Evolutionary conservation across 1,284 basidiomycete species (phyloP).

Genomic region (Mycena citricolor): DNA sequence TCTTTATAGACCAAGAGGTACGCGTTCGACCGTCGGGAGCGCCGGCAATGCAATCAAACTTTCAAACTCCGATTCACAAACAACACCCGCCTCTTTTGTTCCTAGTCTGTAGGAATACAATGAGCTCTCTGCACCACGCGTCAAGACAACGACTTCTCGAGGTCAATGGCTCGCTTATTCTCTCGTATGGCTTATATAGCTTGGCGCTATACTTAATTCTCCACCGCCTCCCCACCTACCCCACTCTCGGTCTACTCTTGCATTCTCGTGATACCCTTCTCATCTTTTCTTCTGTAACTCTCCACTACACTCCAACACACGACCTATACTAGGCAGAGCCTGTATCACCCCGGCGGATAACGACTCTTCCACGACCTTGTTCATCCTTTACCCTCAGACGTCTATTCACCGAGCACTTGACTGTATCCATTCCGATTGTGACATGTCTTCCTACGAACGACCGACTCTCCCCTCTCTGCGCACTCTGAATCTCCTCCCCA

Average conservation of each 20-base stretch:
- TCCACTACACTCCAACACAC: no score
- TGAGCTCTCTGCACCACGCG: conserved; percentile 16
- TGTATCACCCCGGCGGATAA: conserved; percentile 22
- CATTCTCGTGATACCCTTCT: conserved; percentile 27
- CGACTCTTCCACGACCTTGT: conserved; percentile 10
- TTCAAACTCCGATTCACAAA: conserved; percentile 19
- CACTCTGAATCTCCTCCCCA: conserved; percentile 46
- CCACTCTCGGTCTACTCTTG: conserved; percentile 20
- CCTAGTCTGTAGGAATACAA: conserved; percentile 5
- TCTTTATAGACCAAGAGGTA: not conserved
- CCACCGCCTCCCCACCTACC: conserved; percentile 25
- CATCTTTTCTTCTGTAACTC: conserved; percentile 22
- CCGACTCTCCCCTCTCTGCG: conserved; percentile 60
- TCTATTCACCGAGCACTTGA: conserved; percentile 22
- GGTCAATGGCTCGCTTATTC: conserved; percentile 18
- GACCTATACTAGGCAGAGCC: conserved; percentile 36
- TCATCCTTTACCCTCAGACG: conserved; percentile 18
- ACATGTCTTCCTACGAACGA: conserved; percentile 35
- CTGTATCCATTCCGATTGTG: conserved; percentile 38
- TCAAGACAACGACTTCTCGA: conserved; percentile 6
- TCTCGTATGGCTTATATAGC: conserved; percentile 28
- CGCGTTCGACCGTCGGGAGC: not conserved
- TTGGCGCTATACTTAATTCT: conserved; percentile 12
- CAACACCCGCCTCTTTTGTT: conserved; percentile 19
- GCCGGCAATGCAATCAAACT: conserved; percentile 11